These are phyloP conservation scores for Dryadomyces quercivorus DNA, from an alignment of 2,329 filamentous ascomycete genomes.

Conservation along the genomic window DNA sequence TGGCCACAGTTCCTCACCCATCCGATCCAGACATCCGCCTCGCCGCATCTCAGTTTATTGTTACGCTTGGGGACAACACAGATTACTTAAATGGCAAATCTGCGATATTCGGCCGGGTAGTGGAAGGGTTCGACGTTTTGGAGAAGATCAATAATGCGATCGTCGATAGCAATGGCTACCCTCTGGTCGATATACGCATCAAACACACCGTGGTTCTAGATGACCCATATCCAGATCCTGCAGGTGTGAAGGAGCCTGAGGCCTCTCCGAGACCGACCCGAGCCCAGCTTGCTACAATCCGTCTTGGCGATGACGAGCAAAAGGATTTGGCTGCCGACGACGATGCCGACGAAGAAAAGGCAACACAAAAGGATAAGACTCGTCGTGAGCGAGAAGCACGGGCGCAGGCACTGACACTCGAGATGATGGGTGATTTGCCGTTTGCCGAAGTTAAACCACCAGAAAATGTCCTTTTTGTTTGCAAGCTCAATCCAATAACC, in stretches of 20 bases:
- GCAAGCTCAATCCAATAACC: constrained; percentile 95
- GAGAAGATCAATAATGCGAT: constrained; percentile 91
- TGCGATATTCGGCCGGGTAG: constrained; percentile 90
- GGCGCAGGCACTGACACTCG: constrained; percentile 85
- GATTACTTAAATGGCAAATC: constrained; percentile 88
- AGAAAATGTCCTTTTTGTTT: constrained; percentile 95
- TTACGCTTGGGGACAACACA: constrained; percentile 79
- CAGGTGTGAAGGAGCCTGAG: constrained; percentile 62
- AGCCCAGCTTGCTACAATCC: constrained; percentile 78
- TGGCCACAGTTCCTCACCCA: constrained; percentile 77
- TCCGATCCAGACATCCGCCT: constrained; percentile 70
- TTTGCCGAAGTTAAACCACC: constrained; percentile 96
- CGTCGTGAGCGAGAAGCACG: constrained; percentile 82
- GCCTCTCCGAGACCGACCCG: constrained; percentile 71
- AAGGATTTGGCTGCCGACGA: constrained; percentile 58
- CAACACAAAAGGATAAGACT: constrained; percentile 55
- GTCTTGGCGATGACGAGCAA: constrained; percentile 75
- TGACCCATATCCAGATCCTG: constrained; percentile 79
- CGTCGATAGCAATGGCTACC: constrained; percentile 72
- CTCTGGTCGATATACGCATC: constrained; percentile 88
- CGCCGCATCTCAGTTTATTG: constrained; percentile 84
- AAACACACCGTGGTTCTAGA: constrained; percentile 87
- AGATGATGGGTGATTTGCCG: constrained; percentile 95
- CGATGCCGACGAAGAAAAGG: constrained; percentile 56
- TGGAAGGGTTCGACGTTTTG: constrained; percentile 87